Percentiles rank a stretch among this genome's conserved stretches.
Evolutionary conservation across 352 stramenopile genomes (phyloP).

Genomic region (Phytophthora tubulina): DNA sequence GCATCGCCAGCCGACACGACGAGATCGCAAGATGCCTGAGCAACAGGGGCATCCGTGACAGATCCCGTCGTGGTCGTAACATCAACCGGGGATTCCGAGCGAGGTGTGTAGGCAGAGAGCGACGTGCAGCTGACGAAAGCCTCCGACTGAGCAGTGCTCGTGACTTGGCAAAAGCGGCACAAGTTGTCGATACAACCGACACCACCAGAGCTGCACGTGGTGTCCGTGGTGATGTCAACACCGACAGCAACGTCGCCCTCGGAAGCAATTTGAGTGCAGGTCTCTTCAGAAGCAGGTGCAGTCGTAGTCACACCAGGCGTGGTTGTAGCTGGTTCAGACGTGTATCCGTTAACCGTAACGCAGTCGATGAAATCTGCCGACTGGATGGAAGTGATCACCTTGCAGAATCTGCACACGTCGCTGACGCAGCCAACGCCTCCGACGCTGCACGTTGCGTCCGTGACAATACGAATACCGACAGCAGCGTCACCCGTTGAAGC

Average conservation of each 20-base stretch:
- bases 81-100: slow-evolving; percentile 4
- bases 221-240: slow-evolving; percentile 41
- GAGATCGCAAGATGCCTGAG: slow-evolving; percentile 19
- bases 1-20: slow-evolving; percentile 39
- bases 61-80: not conserved
- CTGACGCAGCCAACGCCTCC: slow-evolving; percentile 49
- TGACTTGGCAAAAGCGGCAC: slow-evolving; percentile 53
- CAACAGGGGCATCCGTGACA: slow-evolving; percentile 3
- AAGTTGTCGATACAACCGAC: slow-evolving; percentile 48
- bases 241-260: slow-evolving; percentile 41
- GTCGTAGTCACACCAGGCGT: not conserved
- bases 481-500: slow-evolving; percentile 34
- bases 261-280: slow-evolving; percentile 25
- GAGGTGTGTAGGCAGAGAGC: slow-evolving; percentile 3
- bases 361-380: slow-evolving; percentile 39
- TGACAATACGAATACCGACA: slow-evolving; percentile 40
- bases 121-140: slow-evolving; percentile 34
- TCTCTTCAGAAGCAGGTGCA: slow-evolving; percentile 3
- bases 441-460: slow-evolving; percentile 33
- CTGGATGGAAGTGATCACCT: slow-evolving; percentile 34
- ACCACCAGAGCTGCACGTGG: slow-evolving; percentile 35
- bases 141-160: slow-evolving; percentile 28
- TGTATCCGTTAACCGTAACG: slow-evolving; percentile 17
- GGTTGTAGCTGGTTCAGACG: slow-evolving; percentile 6
- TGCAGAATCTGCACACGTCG: slow-evolving; percentile 52